phyloP scores from a whole-genome alignment of 345 rosid genomes.

The Balakata baccata region DNA sequence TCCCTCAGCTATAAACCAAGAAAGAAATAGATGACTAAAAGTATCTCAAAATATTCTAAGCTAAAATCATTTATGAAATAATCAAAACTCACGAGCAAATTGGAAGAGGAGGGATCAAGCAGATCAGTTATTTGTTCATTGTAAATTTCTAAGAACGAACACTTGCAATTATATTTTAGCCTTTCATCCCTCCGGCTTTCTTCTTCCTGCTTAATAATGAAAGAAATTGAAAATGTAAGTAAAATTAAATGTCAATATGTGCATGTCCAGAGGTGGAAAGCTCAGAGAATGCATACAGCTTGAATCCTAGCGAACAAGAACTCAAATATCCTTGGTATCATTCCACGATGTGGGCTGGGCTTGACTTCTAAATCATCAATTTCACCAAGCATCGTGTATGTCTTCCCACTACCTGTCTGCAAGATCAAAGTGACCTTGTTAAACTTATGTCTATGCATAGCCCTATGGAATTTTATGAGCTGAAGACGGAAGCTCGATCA shows the following conservation, averaged over 20 bases:
- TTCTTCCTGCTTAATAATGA: slow-evolving; percentile 59
- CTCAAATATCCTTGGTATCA: slow-evolving; percentile 95
- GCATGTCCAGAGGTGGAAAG: not conserved
- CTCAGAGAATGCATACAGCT: slow-evolving; percentile 53
- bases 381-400: slow-evolving; percentile 90
- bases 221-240: not conserved
- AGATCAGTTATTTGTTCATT: slow-evolving; percentile 96
- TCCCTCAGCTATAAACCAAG: slow-evolving; percentile 63
- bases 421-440: slow-evolving; percentile 2
- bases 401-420: slow-evolving; percentile 99
- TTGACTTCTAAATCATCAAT: slow-evolving; percentile 72
- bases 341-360: slow-evolving; percentile 83
- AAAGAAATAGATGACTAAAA: slow-evolving; percentile 14
- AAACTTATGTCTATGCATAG: not conserved
- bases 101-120: slow-evolving; percentile 87
- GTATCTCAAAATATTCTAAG: slow-evolving; percentile 13
- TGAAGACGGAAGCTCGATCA: slow-evolving; percentile 43
- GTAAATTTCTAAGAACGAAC: slow-evolving; percentile 94
- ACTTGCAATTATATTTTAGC: slow-evolving; percentile 83
- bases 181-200: slow-evolving; percentile 90
- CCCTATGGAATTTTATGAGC: not conserved
- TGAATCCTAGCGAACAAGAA: slow-evolving; percentile 94
- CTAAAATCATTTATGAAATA: slow-evolving; percentile 4
- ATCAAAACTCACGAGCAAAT: slow-evolving; percentile 57
- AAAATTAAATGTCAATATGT: not conserved